Evolutionary conservation across 139 green algal genomes (phyloP), one percentile per base, ranked within the genome.

Genomic region (Parachlorella kessleri): DNA sequence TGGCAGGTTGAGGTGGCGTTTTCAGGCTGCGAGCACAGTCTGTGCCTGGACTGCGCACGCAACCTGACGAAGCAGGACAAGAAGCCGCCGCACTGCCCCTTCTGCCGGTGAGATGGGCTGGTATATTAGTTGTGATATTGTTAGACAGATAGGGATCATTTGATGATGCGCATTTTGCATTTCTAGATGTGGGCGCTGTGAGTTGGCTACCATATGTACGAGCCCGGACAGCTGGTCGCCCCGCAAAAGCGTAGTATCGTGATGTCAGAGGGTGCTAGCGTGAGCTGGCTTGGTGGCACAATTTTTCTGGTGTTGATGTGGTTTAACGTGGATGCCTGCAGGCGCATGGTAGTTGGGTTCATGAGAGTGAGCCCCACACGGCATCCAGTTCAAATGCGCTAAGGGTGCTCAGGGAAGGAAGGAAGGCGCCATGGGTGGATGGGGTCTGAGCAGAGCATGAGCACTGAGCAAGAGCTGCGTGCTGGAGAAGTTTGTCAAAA

Each of bases 21-120:
- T 71, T 73, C 71, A 26, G 71, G 73, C 35, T 91, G 87, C 80
- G 66, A 79, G 39, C 87, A 91, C 59, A 77, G 48, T 69, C 70
- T 91, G 41, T 91, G 87, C 73, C 37, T 89, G 35, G 59, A 77
- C 37, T 91, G 87, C 71, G 83, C 87, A 3, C 69, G 81, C 39
- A 72, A 86, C 69, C 72, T 91, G 18, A 90, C 85, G 36, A 59
- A 86, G 70, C 63, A 86, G 37, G 73, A 84, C 41, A 91, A 91
- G 80, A 91, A 89, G 79, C 87, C 87, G 48, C 87, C 87, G 30
- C 65, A 81, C 33, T 91, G 87, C 80, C 87, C 87, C 73, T 91
- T 91, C 80, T 91, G 87, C 80, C 80, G 87, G 10, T n/a, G 48
- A 53, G 67, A n/a, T n/a, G n/a, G n/a, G n/a, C n/a, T n/a, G n/a